Evolutionary conservation across 2,329 filamentous ascomycete species (phyloP).

Genomic region (Cryphonectria radicalis): DNA sequence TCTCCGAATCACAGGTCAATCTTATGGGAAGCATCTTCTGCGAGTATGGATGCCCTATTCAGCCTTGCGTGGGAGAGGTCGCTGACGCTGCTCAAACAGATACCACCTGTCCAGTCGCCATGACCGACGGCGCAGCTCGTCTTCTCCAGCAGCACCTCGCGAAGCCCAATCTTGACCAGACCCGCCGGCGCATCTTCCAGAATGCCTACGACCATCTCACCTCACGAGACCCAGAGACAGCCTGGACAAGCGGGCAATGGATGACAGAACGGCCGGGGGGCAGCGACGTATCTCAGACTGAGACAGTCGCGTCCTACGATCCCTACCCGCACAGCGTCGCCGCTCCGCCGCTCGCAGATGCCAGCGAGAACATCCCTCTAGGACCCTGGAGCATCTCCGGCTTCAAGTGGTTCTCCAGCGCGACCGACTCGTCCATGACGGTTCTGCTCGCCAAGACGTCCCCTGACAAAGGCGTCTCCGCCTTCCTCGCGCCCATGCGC

Average conservation of each 20-base stretch:
- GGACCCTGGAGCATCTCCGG: slow-evolving; percentile 66
- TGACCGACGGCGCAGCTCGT: slow-evolving; percentile 66
- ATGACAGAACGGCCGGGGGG: slow-evolving; percentile 75
- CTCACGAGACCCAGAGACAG: slow-evolving; percentile 52
- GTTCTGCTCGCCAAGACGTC: slow-evolving; percentile 66
- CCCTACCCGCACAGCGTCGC: slow-evolving; percentile 32
- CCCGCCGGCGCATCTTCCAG: slow-evolving; percentile 50
- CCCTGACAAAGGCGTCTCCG: slow-evolving; percentile 54
- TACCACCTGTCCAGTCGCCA: slow-evolving; percentile 68
- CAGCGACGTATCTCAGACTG: slow-evolving; percentile 70
- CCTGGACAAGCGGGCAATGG: slow-evolving; percentile 78
- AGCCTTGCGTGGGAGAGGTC: not conserved
- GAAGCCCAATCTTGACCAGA: slow-evolving; percentile 32
- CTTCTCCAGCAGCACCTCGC: slow-evolving; percentile 52
- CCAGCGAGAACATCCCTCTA: slow-evolving; percentile 43
- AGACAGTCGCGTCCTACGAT: slow-evolving; percentile 58
- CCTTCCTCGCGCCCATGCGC: slow-evolving; percentile 69
- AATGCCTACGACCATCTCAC: slow-evolving; percentile 58
- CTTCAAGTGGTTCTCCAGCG: slow-evolving; percentile 75
- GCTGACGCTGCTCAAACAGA: slow-evolving; percentile 32
- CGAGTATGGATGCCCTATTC: slow-evolving; percentile 37
- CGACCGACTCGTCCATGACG: slow-evolving; percentile 67
- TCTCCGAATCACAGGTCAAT: not conserved
- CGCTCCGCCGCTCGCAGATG: slow-evolving; percentile 34
- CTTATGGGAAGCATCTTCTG: slow-evolving; percentile 63